Evolutionary conservation across 768 basidiomycete genomes (phyloP).

Genomic region (Boletellus sp.): DNA sequence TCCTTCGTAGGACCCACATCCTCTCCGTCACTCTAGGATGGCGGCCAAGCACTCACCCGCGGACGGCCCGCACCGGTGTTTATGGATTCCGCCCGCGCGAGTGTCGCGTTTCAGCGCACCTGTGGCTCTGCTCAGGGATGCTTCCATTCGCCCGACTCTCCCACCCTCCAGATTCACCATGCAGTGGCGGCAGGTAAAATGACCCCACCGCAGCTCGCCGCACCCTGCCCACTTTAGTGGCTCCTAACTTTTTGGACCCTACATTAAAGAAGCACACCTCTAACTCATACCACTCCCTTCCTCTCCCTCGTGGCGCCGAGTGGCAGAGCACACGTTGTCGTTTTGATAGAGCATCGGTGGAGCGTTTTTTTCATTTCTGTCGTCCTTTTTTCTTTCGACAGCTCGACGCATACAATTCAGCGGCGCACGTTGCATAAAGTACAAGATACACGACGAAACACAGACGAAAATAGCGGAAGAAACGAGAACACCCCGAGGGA

Average conservation of each 20-base stretch:
- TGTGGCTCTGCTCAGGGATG: constrained; percentile 1
- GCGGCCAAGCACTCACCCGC: constrained; percentile 1
- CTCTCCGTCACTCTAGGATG: no score
- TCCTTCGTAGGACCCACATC: neutral
- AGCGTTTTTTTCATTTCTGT: neutral
- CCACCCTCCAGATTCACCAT: constrained; percentile 6
- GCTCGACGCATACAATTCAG: neutral
- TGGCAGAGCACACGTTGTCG: neutral
- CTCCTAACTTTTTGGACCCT: constrained; percentile 11
- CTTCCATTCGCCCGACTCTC: constrained; percentile 19
- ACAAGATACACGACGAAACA: neutral
- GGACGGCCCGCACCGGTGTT: neutral
- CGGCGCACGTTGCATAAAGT: neutral
- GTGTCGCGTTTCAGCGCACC: neutral
- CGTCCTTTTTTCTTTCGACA: neutral
- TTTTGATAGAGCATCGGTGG: constrained; percentile 6
- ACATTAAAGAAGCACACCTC: constrained; percentile 9
- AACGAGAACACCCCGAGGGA: neutral
- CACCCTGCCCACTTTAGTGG: constrained; percentile 1
- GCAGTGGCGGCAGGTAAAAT: constrained; percentile 10
- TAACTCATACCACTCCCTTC: constrained; percentile 1
- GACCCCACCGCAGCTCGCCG: constrained; percentile 18
- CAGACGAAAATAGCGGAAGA: neutral
- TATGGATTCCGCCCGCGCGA: neutral
- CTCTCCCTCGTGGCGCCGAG: constrained; percentile 10